Percentiles rank a stretch among this genome's conserved stretches.
Evolutionary conservation across 345 rosid genomes (phyloP).

Genomic region (Populus euphratica): DNA sequence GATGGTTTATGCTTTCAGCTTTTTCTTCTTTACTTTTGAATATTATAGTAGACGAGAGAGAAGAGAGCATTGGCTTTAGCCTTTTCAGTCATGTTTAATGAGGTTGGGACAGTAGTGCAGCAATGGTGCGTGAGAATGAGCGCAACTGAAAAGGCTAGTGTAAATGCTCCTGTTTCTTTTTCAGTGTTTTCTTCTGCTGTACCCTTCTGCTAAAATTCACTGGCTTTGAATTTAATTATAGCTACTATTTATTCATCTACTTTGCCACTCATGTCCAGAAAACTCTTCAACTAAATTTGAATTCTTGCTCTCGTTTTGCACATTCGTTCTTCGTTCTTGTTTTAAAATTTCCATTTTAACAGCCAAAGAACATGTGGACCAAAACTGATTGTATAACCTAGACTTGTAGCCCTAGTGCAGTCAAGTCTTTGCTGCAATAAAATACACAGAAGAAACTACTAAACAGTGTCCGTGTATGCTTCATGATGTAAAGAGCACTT

Average conservation of each 20-base stretch:
- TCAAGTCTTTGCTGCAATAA: background rate
- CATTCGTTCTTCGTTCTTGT: background rate
- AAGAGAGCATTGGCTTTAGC: slow-evolving; percentile 54
- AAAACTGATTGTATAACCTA: background rate
- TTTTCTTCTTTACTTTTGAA: slow-evolving; percentile 14
- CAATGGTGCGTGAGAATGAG: background rate
- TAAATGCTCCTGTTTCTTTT: slow-evolving; percentile 57
- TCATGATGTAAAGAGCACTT: background rate
- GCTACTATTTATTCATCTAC: slow-evolving; percentile 23
- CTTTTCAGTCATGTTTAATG: slow-evolving; percentile 35
- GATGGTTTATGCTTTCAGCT: slow-evolving; percentile 4
- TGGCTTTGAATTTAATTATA: slow-evolving; percentile 27
- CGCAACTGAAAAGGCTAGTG: slow-evolving; percentile 35
- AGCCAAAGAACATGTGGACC: background rate
- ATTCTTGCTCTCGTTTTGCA: background rate
- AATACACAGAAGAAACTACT: background rate
- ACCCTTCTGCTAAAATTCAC: slow-evolving; percentile 20
- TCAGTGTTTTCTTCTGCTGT: slow-evolving; percentile 28
- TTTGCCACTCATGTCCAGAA: background rate
- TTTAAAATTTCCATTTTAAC: background rate
- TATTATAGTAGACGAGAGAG: slow-evolving; percentile 6
- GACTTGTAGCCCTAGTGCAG: background rate
- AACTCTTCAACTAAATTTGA: background rate
- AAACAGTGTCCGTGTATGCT: background rate
- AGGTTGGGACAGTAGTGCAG: slow-evolving; percentile 17